Evolutionary conservation across 2,329 filamentous ascomycete genomes (phyloP).

Genomic region (Paraphaeosphaeria minitans): DNA sequence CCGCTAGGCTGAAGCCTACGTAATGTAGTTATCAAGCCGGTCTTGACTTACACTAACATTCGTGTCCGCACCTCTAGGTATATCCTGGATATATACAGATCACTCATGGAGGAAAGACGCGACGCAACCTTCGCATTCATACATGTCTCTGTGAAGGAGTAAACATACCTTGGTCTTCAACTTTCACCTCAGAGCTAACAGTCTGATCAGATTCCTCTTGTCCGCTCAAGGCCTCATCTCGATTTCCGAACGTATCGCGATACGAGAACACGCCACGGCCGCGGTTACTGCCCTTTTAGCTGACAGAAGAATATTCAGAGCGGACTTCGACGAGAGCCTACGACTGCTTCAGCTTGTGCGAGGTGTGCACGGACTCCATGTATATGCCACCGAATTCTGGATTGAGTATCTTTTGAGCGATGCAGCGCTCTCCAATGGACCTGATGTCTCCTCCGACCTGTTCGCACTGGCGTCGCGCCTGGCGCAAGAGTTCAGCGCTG

Average conservation of each 20-base stretch:
- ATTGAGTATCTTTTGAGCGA: slow-evolving; percentile 16
- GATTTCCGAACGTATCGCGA: slow-evolving; percentile 7
- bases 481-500: neutral
- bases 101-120: slow-evolving; percentile 18
- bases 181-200: slow-evolving; percentile 11
- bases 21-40: no score
- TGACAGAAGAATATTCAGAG: slow-evolving; percentile 11
- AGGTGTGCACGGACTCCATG: slow-evolving; percentile 22
- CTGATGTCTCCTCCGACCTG: slow-evolving; percentile 3
- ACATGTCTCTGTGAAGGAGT: slow-evolving; percentile 19
- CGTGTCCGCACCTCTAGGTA: neutral
- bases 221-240: neutral
- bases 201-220: no score
- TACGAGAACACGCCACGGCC: slow-evolving; percentile 14
- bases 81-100: slow-evolving; percentile 14
- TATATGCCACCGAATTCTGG: slow-evolving; percentile 25
- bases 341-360: slow-evolving; percentile 16
- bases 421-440: neutral
- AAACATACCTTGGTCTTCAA: no score
- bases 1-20: no score
- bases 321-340: slow-evolving; percentile 2
- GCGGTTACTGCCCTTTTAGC: slow-evolving; percentile 15
- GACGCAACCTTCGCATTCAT: slow-evolving; percentile 20
- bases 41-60: no score
- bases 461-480: slow-evolving; percentile 6